Evolutionary conservation across 2,329 filamentous ascomycete species (phyloP).

Genomic region (Nectriaceae sp.): DNA sequence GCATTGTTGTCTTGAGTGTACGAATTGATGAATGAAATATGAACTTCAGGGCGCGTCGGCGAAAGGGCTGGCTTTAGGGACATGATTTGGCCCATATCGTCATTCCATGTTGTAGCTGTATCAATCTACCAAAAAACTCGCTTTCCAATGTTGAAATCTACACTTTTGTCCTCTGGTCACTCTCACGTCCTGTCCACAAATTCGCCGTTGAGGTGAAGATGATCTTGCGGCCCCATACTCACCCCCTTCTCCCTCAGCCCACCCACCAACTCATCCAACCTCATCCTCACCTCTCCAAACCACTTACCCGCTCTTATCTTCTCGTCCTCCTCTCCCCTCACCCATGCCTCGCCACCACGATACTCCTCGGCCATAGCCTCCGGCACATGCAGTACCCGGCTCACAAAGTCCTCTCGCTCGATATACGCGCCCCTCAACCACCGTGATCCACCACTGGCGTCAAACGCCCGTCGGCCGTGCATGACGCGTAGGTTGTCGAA

Average conservation of each 20-base stretch:
- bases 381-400: slow-evolving; percentile 36
- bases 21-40: not conserved
- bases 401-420: slow-evolving; percentile 50
- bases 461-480: slow-evolving; percentile 80
- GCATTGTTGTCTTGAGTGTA: slow-evolving; percentile 2
- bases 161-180: too few relatives aligned
- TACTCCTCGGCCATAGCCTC: slow-evolving; percentile 25
- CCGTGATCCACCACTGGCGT: slow-evolving; percentile 63
- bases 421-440: slow-evolving; percentile 90
- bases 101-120: too few relatives aligned
- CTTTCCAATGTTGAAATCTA: too few relatives aligned
- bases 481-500: slow-evolving; percentile 88
- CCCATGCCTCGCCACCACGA: slow-evolving; percentile 26
- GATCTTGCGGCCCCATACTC: slow-evolving; percentile 18
- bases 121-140: too few relatives aligned
- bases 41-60: too few relatives aligned
- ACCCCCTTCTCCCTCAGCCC: slow-evolving; percentile 23
- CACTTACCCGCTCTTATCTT: slow-evolving; percentile 28
- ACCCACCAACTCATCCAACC: slow-evolving; percentile 12
- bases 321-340: slow-evolving; percentile 23
- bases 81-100: too few relatives aligned
- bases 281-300: slow-evolving; percentile 22
- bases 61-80: too few relatives aligned
- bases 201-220: slow-evolving; percentile 15
- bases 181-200: not conserved